Conservation (phyloP, 768 basidiomycete species). For the Phanerochaete carnosa region DNA sequence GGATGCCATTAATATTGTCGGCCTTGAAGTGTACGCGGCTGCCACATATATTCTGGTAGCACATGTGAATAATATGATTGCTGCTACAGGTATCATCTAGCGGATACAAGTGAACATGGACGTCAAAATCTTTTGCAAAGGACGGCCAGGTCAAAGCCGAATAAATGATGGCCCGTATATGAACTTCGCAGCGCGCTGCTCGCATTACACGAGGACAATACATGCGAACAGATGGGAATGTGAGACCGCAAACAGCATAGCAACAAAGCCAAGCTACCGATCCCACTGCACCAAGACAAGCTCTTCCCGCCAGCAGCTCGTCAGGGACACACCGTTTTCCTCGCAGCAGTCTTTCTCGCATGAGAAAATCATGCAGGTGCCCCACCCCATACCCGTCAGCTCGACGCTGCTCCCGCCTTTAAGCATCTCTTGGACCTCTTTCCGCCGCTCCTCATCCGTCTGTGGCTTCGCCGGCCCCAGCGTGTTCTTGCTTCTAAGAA, state of each 20-base stretch:
- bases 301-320: slow-evolving; percentile 68
- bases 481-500: slow-evolving; percentile 43
- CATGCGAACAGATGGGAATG: not conserved
- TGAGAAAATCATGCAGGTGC: slow-evolving; percentile 85
- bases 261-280: not conserved
- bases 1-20: not conserved
- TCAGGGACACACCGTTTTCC: slow-evolving; percentile 34
- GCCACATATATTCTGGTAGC: no score
- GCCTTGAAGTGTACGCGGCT: no score
- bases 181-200: not conserved
- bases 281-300: slow-evolving; percentile 76
- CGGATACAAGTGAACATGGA: not conserved
- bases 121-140: no score
- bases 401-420: slow-evolving; percentile 42
- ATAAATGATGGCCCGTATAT: not conserved
- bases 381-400: slow-evolving; percentile 87
- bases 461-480: slow-evolving; percentile 27
- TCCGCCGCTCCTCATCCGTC: slow-evolving; percentile 68
- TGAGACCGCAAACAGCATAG: not conserved
- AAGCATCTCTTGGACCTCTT: slow-evolving; percentile 53
- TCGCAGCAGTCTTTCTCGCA: slow-evolving; percentile 78
- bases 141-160: not conserved
- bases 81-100: no score
- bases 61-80: no score
- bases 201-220: not conserved